Conservation (phyloP, 176 grass and related monocot species). For the Bonia amplexicaulis region DNA sequence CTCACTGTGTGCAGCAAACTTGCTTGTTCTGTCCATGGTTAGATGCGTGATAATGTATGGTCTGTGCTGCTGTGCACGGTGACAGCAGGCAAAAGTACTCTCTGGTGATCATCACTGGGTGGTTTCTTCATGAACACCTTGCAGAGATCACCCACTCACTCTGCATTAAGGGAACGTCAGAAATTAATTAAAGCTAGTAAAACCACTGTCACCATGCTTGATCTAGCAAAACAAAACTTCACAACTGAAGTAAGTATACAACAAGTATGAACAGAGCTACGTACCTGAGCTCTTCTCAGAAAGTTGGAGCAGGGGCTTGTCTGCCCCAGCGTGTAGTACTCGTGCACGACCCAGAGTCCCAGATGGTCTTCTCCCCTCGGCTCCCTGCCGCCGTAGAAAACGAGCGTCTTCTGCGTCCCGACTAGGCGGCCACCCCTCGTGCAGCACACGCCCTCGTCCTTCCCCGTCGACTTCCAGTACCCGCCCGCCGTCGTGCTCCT, state of each 20-base stretch:
- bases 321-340: slow-evolving; percentile 36
- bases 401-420: slow-evolving; percentile 50
- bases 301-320: background rate
- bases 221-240: background rate
- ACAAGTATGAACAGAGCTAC: background rate
- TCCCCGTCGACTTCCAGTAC: no score
- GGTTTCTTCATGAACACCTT: slow-evolving; percentile 31
- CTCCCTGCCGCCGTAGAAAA: slow-evolving; percentile 47
- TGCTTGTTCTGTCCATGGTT: background rate
- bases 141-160: slow-evolving; percentile 47
- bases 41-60: background rate
- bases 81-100: background rate
- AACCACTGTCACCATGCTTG: background rate
- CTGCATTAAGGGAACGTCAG: background rate
- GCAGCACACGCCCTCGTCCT: no score
- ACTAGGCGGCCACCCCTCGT: background rate
- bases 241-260: background rate
- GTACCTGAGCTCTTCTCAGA: slow-evolving; percentile 25
- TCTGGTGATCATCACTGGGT: background rate
- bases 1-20: background rate
- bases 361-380: slow-evolving; percentile 42
- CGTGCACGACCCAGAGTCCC: slow-evolving; percentile 55
- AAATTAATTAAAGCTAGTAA: background rate
- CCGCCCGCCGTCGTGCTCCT: slow-evolving; percentile 25
- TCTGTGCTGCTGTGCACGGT: background rate